phyloP scores from a whole-genome alignment of 2,329 filamentous ascomycete species.

The Colletotrichum sp. region DNA sequence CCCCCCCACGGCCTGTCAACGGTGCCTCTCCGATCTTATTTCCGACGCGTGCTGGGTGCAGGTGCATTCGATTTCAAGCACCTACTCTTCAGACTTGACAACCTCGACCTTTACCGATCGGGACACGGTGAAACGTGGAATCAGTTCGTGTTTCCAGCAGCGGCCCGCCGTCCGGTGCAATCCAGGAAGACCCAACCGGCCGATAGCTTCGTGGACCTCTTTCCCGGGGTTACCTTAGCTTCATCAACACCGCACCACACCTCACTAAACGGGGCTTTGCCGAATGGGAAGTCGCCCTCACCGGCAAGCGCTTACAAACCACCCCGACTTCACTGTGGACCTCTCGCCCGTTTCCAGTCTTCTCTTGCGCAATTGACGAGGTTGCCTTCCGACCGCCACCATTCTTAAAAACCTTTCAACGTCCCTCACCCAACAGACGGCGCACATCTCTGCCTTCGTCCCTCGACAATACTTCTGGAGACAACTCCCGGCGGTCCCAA shows the following conservation, averaged over 20 bases:
- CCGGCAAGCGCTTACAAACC: slow-evolving; percentile 1
- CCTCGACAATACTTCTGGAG: background rate
- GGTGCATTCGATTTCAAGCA: background rate
- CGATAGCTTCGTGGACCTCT: background rate
- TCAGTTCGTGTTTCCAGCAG: background rate
- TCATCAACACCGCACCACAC: background rate
- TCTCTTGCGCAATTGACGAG: background rate
- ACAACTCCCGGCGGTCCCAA: background rate
- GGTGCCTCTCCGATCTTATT: background rate
- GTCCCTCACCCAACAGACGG: background rate
- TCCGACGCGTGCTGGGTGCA: background rate
- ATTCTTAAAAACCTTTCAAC: background rate
- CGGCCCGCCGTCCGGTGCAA: background rate
- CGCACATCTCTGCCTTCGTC: background rate
- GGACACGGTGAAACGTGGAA: background rate
- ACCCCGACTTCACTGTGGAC: background rate
- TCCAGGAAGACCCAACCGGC: background rate
- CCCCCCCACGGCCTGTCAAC: background rate
- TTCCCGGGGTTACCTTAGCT: background rate
- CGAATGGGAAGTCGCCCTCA: background rate
- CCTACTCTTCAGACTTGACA: background rate
- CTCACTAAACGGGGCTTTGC: background rate
- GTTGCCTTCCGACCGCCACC: background rate
- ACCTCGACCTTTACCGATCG: background rate
- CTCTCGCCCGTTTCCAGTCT: background rate